Evolutionary conservation across 108 stramenopile genomes (phyloP).

Genomic region (Seminavis robusta): DNA sequence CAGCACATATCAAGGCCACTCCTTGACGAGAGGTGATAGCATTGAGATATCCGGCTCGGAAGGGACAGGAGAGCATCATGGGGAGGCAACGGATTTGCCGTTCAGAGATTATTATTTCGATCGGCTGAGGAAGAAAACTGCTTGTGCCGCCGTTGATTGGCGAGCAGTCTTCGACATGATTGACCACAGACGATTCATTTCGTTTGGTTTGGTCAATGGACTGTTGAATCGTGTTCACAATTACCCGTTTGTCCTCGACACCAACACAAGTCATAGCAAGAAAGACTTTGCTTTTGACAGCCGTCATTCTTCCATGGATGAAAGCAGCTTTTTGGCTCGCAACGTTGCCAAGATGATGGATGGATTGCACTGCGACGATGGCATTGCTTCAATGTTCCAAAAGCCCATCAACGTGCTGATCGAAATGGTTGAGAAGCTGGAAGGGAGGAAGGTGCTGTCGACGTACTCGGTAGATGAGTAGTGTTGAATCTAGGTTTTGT

Average conservation of each 20-base stretch:
- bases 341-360: conserved; percentile 59
- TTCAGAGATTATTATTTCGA: neutral
- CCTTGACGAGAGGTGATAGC: too few species aligned
- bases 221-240: conserved; percentile 76
- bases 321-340: conserved; percentile 18
- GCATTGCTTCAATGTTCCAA: conserved; percentile 68
- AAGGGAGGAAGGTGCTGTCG: too few species aligned
- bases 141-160: conserved; percentile 40
- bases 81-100: neutral
- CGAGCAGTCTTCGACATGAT: conserved; percentile 56
- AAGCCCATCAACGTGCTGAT: conserved; percentile 55
- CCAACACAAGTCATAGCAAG: neutral
- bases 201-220: conserved; percentile 85
- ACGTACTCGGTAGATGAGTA: too few species aligned
- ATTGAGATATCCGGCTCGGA: too few species aligned
- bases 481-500: too few species aligned
- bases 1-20: too few species aligned
- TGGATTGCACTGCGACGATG: conserved; percentile 78
- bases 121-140: neutral
- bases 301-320: conserved; percentile 1
- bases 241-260: conserved; percentile 57
- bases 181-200: conserved; percentile 81
- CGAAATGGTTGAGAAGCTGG: too few species aligned
- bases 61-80: conserved; percentile 5
- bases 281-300: neutral